Conservation (phyloP, 768 basidiomycete species). For the Rossbeevera mucosa region DNA sequence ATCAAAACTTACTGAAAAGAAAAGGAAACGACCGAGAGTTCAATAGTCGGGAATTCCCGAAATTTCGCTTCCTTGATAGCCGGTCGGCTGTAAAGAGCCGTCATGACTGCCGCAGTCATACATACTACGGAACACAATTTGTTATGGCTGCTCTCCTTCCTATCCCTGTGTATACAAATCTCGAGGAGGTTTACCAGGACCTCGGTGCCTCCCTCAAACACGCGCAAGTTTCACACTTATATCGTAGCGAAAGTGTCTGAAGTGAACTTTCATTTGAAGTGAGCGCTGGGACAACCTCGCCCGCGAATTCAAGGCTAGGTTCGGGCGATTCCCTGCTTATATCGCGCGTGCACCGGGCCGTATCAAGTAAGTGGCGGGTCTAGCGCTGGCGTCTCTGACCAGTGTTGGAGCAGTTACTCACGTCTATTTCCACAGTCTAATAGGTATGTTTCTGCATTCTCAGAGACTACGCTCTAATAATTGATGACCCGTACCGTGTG, state of each 20-base stretch:
- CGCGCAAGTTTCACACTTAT: slow-evolving; percentile 30
- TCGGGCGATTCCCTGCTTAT: slow-evolving; percentile 62
- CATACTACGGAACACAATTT: too few relatives aligned
- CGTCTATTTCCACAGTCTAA: slow-evolving; percentile 23
- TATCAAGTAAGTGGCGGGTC: slow-evolving; percentile 53
- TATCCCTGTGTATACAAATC: slow-evolving; percentile 58
- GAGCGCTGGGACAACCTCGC: slow-evolving; percentile 59
- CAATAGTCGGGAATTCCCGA: too few relatives aligned
- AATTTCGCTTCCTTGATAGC: too few relatives aligned
- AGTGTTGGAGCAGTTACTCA: neutral
- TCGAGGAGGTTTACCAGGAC: slow-evolving; percentile 52
- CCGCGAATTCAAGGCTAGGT: slow-evolving; percentile 56
- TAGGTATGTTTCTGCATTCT: slow-evolving; percentile 24
- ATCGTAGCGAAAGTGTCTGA: neutral
- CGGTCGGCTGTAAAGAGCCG: too few relatives aligned
- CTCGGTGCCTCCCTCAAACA: slow-evolving; percentile 52
- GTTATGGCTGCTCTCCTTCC: slow-evolving; percentile 51
- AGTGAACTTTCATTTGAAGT: slow-evolving; percentile 22
- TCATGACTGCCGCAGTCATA: too few relatives aligned
- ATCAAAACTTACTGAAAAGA: too few relatives aligned
- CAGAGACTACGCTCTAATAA: neutral
- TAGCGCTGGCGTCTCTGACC: neutral
- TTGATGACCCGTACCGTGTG: neutral
- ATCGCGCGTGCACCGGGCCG: slow-evolving; percentile 78
- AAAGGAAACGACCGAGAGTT: too few relatives aligned